phyloP scores from a whole-genome alignment of 1,139 yeast genomes.

The Magnusiomyces suaveolens region DNA sequence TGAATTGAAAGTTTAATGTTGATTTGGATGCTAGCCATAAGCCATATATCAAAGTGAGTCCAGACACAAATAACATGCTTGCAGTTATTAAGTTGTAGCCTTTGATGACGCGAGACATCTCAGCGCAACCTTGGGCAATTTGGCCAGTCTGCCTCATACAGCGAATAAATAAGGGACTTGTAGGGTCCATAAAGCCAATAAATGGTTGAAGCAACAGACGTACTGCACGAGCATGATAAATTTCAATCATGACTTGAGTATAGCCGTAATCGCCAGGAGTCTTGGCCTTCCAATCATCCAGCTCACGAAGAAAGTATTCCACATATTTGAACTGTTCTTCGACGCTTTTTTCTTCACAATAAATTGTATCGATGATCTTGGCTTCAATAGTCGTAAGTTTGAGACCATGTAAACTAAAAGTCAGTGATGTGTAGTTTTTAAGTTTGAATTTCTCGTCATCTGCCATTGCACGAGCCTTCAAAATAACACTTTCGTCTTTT shows the following conservation, averaged over 20 bases:
- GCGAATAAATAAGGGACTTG: slow-evolving; percentile 60
- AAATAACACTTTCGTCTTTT: neutral
- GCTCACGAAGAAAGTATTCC: slow-evolving; percentile 1
- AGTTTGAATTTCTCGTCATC: neutral
- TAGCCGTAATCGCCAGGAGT: neutral
- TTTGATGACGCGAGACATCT: slow-evolving; percentile 3
- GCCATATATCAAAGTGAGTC: slow-evolving; percentile 3
- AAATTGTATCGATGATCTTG: slow-evolving; percentile 2
- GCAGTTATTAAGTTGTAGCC: slow-evolving; percentile 1
- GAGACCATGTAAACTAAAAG: slow-evolving; percentile 1
- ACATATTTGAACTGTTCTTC: slow-evolving; percentile 2
- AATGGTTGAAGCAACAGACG: slow-evolving; percentile 33
- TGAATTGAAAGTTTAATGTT: neutral
- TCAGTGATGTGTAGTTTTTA: neutral
- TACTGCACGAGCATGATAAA: neutral
- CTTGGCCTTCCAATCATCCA: slow-evolving; percentile 3
- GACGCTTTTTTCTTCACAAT: slow-evolving; percentile 1
- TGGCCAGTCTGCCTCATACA: slow-evolving; percentile 4
- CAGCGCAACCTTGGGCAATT: slow-evolving; percentile 4
- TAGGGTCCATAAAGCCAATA: slow-evolving; percentile 92
- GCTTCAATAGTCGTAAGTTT: neutral
- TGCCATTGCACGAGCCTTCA: neutral
- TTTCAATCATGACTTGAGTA: neutral
- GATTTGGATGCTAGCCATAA: slow-evolving; percentile 7
- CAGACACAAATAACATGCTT: neutral